Conservation (phyloP, 139 green algal species). For the Coelastrella sp. region DNA sequence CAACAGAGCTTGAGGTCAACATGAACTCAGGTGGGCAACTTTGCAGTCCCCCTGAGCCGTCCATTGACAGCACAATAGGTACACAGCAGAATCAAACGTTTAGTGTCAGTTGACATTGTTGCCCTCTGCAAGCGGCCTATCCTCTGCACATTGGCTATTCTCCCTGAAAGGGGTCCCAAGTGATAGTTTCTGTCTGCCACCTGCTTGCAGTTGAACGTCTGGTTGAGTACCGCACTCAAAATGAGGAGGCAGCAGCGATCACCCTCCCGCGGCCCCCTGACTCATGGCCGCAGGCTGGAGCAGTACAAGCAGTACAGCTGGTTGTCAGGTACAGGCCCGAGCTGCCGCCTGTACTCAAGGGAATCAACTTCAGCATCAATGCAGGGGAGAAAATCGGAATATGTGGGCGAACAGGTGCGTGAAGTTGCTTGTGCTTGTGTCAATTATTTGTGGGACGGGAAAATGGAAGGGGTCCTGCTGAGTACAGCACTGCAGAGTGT, state of each 20-base stretch:
- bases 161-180: no score
- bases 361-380: constrained; percentile 75
- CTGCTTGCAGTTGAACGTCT: constrained; percentile 77
- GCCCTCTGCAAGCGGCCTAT: not conserved
- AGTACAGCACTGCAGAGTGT: not conserved
- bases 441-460: not conserved
- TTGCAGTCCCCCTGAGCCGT: not conserved
- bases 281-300: constrained; percentile 75
- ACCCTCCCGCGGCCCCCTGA: constrained; percentile 48
- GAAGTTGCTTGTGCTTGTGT: not conserved
- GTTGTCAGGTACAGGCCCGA: constrained; percentile 74
- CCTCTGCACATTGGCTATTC: not conserved
- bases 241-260: constrained; percentile 66
- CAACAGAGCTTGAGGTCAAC: constrained; percentile 90
- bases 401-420: constrained; percentile 72
- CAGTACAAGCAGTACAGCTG: constrained; percentile 55
- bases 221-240: constrained; percentile 76
- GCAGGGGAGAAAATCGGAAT: constrained; percentile 74
- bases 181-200: not conserved
- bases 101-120: no score
- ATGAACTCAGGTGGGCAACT: constrained; percentile 71
- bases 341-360: constrained; percentile 76
- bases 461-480: not conserved
- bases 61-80: not conserved
- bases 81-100: no score